These are phyloP conservation scores for Boletus subcaerulescens DNA, from an alignment of 768 basidiomycete species.

Conservation along the genomic window DNA sequence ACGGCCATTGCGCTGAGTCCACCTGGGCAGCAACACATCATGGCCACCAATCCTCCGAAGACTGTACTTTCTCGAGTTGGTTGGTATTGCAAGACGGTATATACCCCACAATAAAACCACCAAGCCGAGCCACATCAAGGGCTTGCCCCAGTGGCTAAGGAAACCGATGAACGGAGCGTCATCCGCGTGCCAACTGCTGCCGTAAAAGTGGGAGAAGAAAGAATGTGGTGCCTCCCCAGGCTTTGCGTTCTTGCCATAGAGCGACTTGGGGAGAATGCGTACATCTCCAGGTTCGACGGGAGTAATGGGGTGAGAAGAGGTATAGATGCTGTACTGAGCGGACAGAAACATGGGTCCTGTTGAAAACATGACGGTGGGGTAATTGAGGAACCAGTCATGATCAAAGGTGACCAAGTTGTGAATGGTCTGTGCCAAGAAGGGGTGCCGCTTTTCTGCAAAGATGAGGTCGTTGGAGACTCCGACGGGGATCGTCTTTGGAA, in stretches of 20 bases:
- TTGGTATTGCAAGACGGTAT: slow-evolving; percentile 52
- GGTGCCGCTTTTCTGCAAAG: slow-evolving; percentile 79
- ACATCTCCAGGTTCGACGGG: slow-evolving; percentile 60
- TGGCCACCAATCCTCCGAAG: slow-evolving; percentile 67
- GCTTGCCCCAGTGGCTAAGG: slow-evolving; percentile 85
- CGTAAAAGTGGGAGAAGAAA: slow-evolving; percentile 97
- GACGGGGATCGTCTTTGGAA: slow-evolving; percentile 95
- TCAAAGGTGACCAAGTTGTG: slow-evolving; percentile 90
- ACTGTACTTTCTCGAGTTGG: slow-evolving; percentile 57
- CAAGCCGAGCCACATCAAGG: slow-evolving; percentile 81
- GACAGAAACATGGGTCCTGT: slow-evolving; percentile 99
- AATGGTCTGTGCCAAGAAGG: slow-evolving; percentile 91
- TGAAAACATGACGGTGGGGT: slow-evolving; percentile 99
- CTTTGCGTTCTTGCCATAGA: slow-evolving; percentile 97
- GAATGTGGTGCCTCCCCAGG: slow-evolving; percentile 80
- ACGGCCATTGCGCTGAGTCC: slow-evolving; percentile 65
- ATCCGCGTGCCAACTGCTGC: slow-evolving; percentile 97
- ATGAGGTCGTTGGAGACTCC: slow-evolving; percentile 98
- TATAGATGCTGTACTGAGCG: slow-evolving; percentile 87
- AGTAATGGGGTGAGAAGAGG: slow-evolving; percentile 60
- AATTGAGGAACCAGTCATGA: slow-evolving; percentile 92
- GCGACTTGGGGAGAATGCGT: slow-evolving; percentile 88
- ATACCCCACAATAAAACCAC: slow-evolving; percentile 68
- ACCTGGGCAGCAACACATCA: slow-evolving; percentile 74
- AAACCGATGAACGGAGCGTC: slow-evolving; percentile 98